Evolutionary conservation across 106 monocot species (phyloP).

Genomic region (Platanthera guangdongensis): DNA sequence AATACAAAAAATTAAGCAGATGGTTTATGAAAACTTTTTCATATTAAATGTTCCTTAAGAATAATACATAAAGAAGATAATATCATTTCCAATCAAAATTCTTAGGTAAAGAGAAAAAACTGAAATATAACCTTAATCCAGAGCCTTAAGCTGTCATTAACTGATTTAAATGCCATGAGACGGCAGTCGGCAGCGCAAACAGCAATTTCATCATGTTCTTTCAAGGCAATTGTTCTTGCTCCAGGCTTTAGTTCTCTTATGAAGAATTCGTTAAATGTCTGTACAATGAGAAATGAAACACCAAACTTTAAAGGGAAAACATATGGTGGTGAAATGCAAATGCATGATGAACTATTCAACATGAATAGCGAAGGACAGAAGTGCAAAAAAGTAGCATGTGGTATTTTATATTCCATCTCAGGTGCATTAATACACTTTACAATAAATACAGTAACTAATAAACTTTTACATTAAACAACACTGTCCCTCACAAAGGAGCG

Average conservation of each 20-base stretch:
- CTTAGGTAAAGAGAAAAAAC: background rate
- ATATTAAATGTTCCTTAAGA: background rate
- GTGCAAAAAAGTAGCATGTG: no score
- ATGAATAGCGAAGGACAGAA: background rate
- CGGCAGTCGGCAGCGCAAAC: slow-evolving; percentile 94
- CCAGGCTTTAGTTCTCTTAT: slow-evolving; percentile 80
- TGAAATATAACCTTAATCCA: slow-evolving; percentile 82
- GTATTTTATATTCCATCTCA: no score
- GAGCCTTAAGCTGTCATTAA: slow-evolving; percentile 71
- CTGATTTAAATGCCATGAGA: slow-evolving; percentile 75
- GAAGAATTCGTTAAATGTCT: slow-evolving; percentile 99
- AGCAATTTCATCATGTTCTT: slow-evolving; percentile 52
- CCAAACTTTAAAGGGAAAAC: background rate
- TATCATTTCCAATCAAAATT: background rate
- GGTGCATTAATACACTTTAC: no score
- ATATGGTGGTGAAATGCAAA: background rate
- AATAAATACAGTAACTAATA: no score
- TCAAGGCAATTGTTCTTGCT: slow-evolving; percentile 62
- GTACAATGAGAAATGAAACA: slow-evolving; percentile 5
- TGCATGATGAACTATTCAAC: background rate
- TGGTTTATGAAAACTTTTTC: background rate
- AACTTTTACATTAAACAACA: no score
- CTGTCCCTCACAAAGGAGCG: no score
- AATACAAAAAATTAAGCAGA: background rate
- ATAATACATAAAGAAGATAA: background rate